Conservation (phyloP, 768 basidiomycete genomes). For the Lactifluus echinatus region DNA sequence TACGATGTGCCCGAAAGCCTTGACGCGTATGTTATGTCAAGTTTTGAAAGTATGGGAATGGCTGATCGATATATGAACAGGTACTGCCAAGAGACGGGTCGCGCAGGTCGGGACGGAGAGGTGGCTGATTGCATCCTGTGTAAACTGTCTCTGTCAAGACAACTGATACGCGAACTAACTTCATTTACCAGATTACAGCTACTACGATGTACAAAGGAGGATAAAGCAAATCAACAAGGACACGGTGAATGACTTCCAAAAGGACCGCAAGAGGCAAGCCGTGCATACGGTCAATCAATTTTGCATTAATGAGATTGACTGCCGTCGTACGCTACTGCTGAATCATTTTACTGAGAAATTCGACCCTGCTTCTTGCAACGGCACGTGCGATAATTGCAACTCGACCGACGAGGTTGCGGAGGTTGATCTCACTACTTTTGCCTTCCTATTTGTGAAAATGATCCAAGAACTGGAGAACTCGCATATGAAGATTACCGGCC, state of each 20-base stretch:
- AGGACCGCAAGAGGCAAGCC: slow-evolving; percentile 56
- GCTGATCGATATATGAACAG: slow-evolving; percentile 30
- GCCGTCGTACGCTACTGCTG: slow-evolving; percentile 81
- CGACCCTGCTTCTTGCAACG: slow-evolving; percentile 51
- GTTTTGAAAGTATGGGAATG: not conserved
- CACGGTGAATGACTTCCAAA: slow-evolving; percentile 41
- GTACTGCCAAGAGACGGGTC: slow-evolving; percentile 94
- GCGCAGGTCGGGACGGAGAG: slow-evolving; percentile 87
- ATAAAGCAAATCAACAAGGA: slow-evolving; percentile 51
- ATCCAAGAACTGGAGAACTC: slow-evolving; percentile 7
- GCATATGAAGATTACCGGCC: slow-evolving; percentile 6
- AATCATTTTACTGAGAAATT: slow-evolving; percentile 85
- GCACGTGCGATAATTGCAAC: slow-evolving; percentile 77
- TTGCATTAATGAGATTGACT: slow-evolving; percentile 73
- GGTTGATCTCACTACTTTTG: slow-evolving; percentile 55
- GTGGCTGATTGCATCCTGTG: slow-evolving; percentile 83
- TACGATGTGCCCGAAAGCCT: slow-evolving; percentile 72
- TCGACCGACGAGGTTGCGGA: slow-evolving; percentile 26
- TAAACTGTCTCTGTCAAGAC: slow-evolving; percentile 30
- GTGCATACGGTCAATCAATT: slow-evolving; percentile 67
- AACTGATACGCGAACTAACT: not conserved
- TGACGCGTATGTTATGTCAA: slow-evolving; percentile 57
- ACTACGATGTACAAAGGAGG: slow-evolving; percentile 46
- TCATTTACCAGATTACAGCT: slow-evolving; percentile 49
- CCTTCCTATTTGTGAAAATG: slow-evolving; percentile 40